phyloP scores from a whole-genome alignment of 192 early-diverging fungal genomes.

The Phycomyces nitens region DNA sequence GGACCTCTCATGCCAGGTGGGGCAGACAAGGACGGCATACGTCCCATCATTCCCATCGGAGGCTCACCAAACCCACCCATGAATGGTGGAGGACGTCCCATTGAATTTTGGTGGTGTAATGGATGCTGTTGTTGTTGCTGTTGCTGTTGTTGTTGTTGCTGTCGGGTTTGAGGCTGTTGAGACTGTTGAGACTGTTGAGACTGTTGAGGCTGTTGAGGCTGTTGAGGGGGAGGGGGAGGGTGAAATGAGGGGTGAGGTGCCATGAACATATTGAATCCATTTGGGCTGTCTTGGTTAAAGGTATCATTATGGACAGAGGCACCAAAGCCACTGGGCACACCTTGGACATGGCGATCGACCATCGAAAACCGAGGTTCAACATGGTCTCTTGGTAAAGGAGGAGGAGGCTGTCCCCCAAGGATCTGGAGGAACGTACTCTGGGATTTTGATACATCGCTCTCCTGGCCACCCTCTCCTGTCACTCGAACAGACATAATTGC shows the following conservation, averaged over 20 bases:
- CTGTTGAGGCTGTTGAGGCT: constrained; percentile 5
- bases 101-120: not conserved
- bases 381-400: not conserved
- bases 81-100: constrained; percentile 7
- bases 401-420: constrained; percentile 4
- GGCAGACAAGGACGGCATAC: not conserved
- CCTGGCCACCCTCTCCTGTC: not conserved
- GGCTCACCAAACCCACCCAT: constrained; percentile 10
- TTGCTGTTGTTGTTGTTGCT: constrained; percentile 24
- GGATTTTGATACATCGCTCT: not conserved
- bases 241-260: constrained; percentile 11
- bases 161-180: constrained; percentile 14
- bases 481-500: constrained; percentile 55
- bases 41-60: constrained; percentile 14
- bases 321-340: not conserved
- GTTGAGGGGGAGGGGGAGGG: not conserved
- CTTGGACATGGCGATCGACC: not conserved
- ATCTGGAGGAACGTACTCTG: constrained; percentile 19
- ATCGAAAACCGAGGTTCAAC: not conserved
- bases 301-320: not conserved
- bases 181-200: constrained; percentile 1
- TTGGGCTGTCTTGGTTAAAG: not conserved
- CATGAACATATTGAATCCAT: not conserved
- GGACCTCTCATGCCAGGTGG: constrained; percentile 16
- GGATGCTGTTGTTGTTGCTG: constrained; percentile 18